phyloP scores from a whole-genome alignment of 2,329 filamentous ascomycete genomes.

The Pseudogymnoascus destructans region DNA sequence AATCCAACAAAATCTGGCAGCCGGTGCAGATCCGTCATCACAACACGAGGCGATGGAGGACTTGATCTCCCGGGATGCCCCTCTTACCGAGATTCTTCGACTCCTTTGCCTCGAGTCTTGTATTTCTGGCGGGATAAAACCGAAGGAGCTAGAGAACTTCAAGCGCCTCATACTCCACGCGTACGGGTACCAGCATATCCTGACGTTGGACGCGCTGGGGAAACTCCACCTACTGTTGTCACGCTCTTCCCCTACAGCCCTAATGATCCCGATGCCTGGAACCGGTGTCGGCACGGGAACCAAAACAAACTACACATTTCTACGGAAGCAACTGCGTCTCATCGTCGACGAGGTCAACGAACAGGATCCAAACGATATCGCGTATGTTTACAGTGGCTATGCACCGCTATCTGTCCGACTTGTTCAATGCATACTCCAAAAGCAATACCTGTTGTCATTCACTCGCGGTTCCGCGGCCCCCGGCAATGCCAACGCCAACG shows the following conservation, averaged over 20 bases:
- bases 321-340: slow-evolving; percentile 74
- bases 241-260: slow-evolving; percentile 62
- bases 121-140: slow-evolving; percentile 75
- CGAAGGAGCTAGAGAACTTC: slow-evolving; percentile 80
- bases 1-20: slow-evolving; percentile 89
- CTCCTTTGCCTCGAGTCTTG: slow-evolving; percentile 85
- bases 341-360: slow-evolving; percentile 97
- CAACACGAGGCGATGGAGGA: slow-evolving; percentile 90
- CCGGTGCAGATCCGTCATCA: slow-evolving; percentile 74
- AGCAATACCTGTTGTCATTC: slow-evolving; percentile 64
- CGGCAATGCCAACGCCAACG: slow-evolving; percentile 35
- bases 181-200: slow-evolving; percentile 87
- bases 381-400: slow-evolving; percentile 97
- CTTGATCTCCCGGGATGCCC: slow-evolving; percentile 76
- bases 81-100: slow-evolving; percentile 68
- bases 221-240: slow-evolving; percentile 78
- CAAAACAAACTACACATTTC: slow-evolving; percentile 80
- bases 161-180: slow-evolving; percentile 78
- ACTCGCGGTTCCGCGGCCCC: slow-evolving; percentile 46
- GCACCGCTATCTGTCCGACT: slow-evolving; percentile 84
- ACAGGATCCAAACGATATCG: slow-evolving; percentile 82
- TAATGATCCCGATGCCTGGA: slow-evolving; percentile 64
- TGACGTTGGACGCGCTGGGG: slow-evolving; percentile 79
- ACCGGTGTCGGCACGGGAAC: slow-evolving; percentile 41
- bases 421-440: slow-evolving; percentile 86